Conservation (phyloP, 2,329 filamentous ascomycete species). For the Monosporascus sp. region DNA sequence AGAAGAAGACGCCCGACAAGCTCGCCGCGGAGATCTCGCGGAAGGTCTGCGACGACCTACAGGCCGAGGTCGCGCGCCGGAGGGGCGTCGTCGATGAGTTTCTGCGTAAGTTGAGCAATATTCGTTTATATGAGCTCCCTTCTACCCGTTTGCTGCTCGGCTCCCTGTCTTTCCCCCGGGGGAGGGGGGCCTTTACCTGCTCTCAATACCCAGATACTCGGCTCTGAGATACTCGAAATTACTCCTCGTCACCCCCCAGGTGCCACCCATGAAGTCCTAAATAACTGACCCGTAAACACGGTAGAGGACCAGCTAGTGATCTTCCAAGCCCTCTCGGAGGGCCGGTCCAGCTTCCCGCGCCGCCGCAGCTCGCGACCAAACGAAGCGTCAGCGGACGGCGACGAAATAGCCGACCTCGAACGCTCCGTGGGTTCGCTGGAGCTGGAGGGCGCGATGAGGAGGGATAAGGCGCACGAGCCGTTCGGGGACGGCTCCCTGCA, state of each 20-base stretch:
- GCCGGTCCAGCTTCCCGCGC: slow-evolving; percentile 41
- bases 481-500: slow-evolving; percentile 54
- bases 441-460: slow-evolving; percentile 18
- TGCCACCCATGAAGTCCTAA: no score
- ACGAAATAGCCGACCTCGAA: slow-evolving; percentile 6
- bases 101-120: slow-evolving; percentile 28
- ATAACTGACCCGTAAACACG: no score
- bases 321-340: slow-evolving; percentile 54
- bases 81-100: slow-evolving; percentile 47
- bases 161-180: no score
- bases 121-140: no score
- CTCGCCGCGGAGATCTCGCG: slow-evolving; percentile 36
- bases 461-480: slow-evolving; percentile 39
- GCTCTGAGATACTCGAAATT: no score
- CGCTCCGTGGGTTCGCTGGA: slow-evolving; percentile 15
- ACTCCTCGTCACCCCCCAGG: no score
- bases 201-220: no score
- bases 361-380: slow-evolving; percentile 13
- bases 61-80: slow-evolving; percentile 36
- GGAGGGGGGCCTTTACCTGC: no score
- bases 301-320: slow-evolving; percentile 53
- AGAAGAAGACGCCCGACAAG: slow-evolving; percentile 33
- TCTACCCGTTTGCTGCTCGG: no score
- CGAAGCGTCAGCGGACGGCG: slow-evolving; percentile 7
- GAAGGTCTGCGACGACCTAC: slow-evolving; percentile 40